phyloP scores from a whole-genome alignment of 768 basidiomycete genomes.

The Coprinopsis cinerea region DNA sequence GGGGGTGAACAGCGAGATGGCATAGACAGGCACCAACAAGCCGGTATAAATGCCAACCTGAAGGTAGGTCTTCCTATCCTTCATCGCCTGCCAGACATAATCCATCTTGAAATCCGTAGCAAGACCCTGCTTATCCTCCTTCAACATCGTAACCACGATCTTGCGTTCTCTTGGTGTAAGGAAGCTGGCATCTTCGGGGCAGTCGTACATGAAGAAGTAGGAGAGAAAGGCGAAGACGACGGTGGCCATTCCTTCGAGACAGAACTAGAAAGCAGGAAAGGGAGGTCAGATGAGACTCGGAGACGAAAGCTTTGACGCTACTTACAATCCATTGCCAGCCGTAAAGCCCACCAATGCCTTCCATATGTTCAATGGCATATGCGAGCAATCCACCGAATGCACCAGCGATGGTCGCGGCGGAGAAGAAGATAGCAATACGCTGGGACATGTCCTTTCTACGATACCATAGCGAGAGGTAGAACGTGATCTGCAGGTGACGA shows the following conservation, averaged over 20 bases:
- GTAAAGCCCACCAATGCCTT: constrained; percentile 29
- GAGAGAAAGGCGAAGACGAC: constrained; percentile 34
- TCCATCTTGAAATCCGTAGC: constrained; percentile 38
- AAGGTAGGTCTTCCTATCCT: constrained; percentile 38
- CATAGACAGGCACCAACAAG: constrained; percentile 38
- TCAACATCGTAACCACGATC: constrained; percentile 33
- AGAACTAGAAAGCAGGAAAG: constrained; percentile 25
- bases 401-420: constrained; percentile 52
- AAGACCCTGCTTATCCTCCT: constrained; percentile 37
- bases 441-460: constrained; percentile 47
- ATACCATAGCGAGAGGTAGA: constrained; percentile 54
- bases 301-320: neutral
- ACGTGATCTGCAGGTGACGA: constrained; percentile 28
- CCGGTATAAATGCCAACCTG: constrained; percentile 37
- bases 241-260: constrained; percentile 39
- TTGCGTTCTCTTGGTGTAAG: constrained; percentile 38
- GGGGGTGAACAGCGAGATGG: constrained; percentile 41
- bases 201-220: constrained; percentile 53
- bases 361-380: constrained; percentile 40
- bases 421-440: constrained; percentile 58
- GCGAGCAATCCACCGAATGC: constrained; percentile 45
- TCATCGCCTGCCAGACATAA: constrained; percentile 44
- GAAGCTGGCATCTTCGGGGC: constrained; percentile 53
- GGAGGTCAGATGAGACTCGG: neutral
- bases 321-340: constrained; percentile 48